A percentile compares a stretch with the other conserved stretches of the same genome.
Conservation (phyloP, 768 basidiomycete species). For the Roridomyces roridus region DNA sequence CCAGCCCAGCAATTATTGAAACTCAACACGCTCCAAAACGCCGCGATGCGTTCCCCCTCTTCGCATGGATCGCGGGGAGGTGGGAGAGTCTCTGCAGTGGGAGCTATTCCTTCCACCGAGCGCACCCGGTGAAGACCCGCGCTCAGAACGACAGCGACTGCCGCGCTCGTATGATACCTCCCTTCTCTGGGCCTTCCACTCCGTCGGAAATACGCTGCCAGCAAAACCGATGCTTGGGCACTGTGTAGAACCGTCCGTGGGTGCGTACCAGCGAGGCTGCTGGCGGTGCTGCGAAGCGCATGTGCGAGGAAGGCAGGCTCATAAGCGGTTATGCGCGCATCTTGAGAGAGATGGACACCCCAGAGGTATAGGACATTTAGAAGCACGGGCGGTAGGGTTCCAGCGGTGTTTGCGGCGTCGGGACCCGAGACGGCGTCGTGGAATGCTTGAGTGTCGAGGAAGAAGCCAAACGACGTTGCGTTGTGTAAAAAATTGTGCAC, state of each 20-base stretch:
- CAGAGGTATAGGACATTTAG: slow-evolving; percentile 34
- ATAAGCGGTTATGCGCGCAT: slow-evolving; percentile 31
- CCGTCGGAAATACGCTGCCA: slow-evolving; percentile 51
- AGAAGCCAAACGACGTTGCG: slow-evolving; percentile 48
- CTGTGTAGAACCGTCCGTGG: slow-evolving; percentile 37
- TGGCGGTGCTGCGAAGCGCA: slow-evolving; percentile 37
- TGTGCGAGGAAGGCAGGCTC: slow-evolving; percentile 41
- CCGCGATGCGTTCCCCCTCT: slow-evolving; percentile 15
- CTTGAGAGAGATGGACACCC: slow-evolving; percentile 27
- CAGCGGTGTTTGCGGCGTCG: neutral
- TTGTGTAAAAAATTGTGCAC: slow-evolving; percentile 41
- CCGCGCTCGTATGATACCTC: slow-evolving; percentile 46
- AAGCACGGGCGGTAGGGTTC: slow-evolving; percentile 32
- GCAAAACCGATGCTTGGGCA: slow-evolving; percentile 46
- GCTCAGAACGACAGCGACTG: slow-evolving; percentile 38
- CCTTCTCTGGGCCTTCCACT: slow-evolving; percentile 48
- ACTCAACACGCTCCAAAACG: slow-evolving; percentile 23
- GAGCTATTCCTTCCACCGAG: neutral
- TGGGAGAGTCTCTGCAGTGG: neutral
- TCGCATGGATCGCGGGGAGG: neutral
- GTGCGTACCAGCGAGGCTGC: slow-evolving; percentile 37
- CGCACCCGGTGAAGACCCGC: slow-evolving; percentile 33
- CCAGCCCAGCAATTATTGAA: slow-evolving; percentile 46
- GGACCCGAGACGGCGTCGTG: slow-evolving; percentile 30
- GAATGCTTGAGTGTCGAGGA: slow-evolving; percentile 50